A percentile compares a stretch with the other conserved stretches of the same genome.
These are phyloP conservation scores for Pythium rishiriense DNA, from an alignment of 352 stramenopile genomes.

Conservation along the genomic window DNA sequence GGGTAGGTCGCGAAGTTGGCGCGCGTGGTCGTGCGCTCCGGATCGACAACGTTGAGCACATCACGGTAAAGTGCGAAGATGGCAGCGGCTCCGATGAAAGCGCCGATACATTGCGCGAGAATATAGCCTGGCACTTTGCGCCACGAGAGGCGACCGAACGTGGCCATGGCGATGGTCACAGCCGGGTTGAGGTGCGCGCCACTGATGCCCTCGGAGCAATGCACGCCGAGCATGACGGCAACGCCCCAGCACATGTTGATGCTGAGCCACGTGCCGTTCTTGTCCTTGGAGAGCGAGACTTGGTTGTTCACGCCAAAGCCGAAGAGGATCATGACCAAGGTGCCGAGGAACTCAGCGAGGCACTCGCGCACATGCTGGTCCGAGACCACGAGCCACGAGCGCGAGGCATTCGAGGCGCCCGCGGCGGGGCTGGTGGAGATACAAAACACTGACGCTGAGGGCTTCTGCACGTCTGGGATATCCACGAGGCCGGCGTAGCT, in stretches of 20 bases:
- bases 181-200: slow-evolving; percentile 70
- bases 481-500: not conserved
- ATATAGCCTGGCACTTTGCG: slow-evolving; percentile 52
- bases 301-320: slow-evolving; percentile 63
- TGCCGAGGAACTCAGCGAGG: slow-evolving; percentile 63
- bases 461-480: not conserved
- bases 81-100: slow-evolving; percentile 41
- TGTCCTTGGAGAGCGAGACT: slow-evolving; percentile 44
- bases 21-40: slow-evolving; percentile 35
- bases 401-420: slow-evolving; percentile 8
- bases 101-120: slow-evolving; percentile 42
- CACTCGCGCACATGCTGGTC: slow-evolving; percentile 50
- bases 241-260: slow-evolving; percentile 80
- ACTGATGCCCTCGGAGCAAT: slow-evolving; percentile 52
- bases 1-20: slow-evolving; percentile 58
- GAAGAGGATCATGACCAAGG: slow-evolving; percentile 63
- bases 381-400: slow-evolving; percentile 4
- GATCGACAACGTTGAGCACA: slow-evolving; percentile 49
- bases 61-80: slow-evolving; percentile 57
- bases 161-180: slow-evolving; percentile 53
- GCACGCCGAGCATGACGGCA: slow-evolving; percentile 68
- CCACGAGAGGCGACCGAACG: slow-evolving; percentile 54
- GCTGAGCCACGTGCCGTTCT: slow-evolving; percentile 64
- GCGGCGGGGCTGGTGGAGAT: slow-evolving; percentile 21
- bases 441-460: slow-evolving; percentile 18